Percentiles rank a stretch among this genome's conserved stretches.
These are phyloP conservation scores for Malus hybrid DNA, from an alignment of 331 rosid species.

Conservation along the genomic window DNA sequence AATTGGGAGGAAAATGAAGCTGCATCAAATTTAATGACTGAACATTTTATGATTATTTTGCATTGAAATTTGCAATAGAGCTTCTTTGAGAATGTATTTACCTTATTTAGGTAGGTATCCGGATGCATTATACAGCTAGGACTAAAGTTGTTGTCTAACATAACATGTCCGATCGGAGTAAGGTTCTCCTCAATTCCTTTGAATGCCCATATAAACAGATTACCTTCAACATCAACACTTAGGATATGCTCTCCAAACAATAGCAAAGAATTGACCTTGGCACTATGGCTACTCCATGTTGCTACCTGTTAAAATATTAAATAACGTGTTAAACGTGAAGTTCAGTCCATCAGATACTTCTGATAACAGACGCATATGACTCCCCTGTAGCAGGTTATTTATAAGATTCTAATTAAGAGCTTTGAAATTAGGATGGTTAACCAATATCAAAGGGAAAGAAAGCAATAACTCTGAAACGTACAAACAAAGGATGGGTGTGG, in stretches of 20 bases:
- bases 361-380: neutral
- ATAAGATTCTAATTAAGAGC: neutral
- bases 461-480: neutral
- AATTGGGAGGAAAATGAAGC: neutral
- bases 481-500: neutral
- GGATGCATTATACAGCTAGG: conserved; percentile 87
- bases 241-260: conserved; percentile 77
- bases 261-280: conserved; percentile 57
- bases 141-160: conserved; percentile 37
- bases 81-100: conserved; percentile 8
- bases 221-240: conserved; percentile 57
- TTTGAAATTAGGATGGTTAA: neutral
- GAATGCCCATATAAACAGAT: conserved; percentile 73
- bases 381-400: neutral
- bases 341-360: neutral
- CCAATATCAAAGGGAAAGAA: neutral
- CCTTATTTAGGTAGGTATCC: conserved; percentile 90
- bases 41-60: neutral
- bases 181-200: conserved; percentile 53
- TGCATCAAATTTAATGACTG: neutral
- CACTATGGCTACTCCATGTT: conserved; percentile 63
- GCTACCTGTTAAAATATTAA: conserved; percentile 44
- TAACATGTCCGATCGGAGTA: conserved; percentile 49
- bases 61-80: neutral
- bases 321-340: neutral